phyloP scores from a whole-genome alignment of 176 grass and related monocot species.

The Calamus simplicifolius region DNA sequence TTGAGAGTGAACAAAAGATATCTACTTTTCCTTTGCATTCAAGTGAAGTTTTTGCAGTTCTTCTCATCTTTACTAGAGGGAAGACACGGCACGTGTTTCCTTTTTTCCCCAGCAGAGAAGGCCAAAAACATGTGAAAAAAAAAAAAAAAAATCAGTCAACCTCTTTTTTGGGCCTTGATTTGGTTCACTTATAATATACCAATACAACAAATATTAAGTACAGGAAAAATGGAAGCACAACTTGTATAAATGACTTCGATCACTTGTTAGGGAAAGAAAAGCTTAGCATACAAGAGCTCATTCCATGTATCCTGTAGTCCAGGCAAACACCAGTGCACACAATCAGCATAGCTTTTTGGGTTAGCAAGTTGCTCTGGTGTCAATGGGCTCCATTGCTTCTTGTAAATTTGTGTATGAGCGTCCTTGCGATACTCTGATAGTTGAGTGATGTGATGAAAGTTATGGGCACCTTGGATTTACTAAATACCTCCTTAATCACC shows the following conservation, averaged over 20 bases:
- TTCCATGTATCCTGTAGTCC: constrained; percentile 74
- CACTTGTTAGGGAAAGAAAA: constrained; percentile 46
- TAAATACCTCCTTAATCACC: constrained; percentile 52
- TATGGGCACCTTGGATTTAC: constrained; percentile 35
- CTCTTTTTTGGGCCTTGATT: too few species aligned
- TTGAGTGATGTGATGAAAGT: constrained; percentile 79
- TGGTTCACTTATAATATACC: too few species aligned
- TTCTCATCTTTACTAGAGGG: too few species aligned
- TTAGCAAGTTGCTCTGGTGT: constrained; percentile 59
- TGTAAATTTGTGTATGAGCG: constrained; percentile 91
- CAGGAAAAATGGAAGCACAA: neutral
- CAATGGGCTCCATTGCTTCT: constrained; percentile 76
- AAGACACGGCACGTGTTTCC: too few species aligned
- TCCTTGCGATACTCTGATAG: constrained; percentile 91
- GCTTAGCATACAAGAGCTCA: constrained; percentile 55
- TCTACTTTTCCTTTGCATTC: too few species aligned
- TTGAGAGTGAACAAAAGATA: too few species aligned
- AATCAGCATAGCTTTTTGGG: constrained; percentile 80
- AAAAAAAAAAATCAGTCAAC: too few species aligned
- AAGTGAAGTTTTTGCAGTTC: too few species aligned
- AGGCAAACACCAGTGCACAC: constrained; percentile 73
- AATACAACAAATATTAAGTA: too few species aligned
- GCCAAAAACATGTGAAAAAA: too few species aligned
- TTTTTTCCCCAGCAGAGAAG: too few species aligned
- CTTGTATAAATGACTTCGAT: neutral